Base-by-base conservation (phyloP, 1,284 basidiomycete genomes). In the Ganoderma leucocontextum region DNA sequence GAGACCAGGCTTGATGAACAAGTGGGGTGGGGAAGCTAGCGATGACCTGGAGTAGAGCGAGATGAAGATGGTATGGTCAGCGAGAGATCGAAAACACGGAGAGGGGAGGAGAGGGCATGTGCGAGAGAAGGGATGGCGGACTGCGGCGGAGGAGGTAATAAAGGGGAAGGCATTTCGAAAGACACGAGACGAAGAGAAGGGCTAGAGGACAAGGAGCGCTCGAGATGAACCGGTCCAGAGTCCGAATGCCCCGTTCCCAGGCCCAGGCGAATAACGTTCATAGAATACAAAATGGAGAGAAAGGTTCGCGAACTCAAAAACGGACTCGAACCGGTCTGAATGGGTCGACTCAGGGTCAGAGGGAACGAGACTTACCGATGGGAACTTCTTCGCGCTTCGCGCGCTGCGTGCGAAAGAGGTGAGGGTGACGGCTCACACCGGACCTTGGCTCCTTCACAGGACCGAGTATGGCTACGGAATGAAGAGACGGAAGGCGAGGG, bases 281-380 rank as follows among this genome's bases (percentile, higher is more conserved):
- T 52, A 53, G 49, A 64, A 62, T 66, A 68, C 60, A 64, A 65
- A 67, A 64, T 36, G 42, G 42, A 69, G 42, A 69, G 61, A 55
- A 64, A 68, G 70, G 66, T 65, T 65, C 49, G 62, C 60, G 29
- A 61, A 63, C 57, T 62, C 39, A 62, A 62, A 61, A 44, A 7
- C 39, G 62, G 66, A 73, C 70, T 70, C 72, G 68, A 68, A 63
- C 66, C 63, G 68, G 65, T 66, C 65, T 66, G 70, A 64, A 67
- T 65, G 55, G 64, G 60, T 60, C 60, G 39, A 65, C 53, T 59
- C 53, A 63, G 69, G 49, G 52, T 53, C 36, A 36, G 49, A 62
- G 65, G 66, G 41, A 64, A 62, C 59, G 62, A 41, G 33, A 76
- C 78, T 73, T 70, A 79, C 78, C 77, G 75, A 67, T 72, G 67